Conservation (phyloP, 2,329 filamentous ascomycete genomes). For the Rhynchosporium graminicola region DNA sequence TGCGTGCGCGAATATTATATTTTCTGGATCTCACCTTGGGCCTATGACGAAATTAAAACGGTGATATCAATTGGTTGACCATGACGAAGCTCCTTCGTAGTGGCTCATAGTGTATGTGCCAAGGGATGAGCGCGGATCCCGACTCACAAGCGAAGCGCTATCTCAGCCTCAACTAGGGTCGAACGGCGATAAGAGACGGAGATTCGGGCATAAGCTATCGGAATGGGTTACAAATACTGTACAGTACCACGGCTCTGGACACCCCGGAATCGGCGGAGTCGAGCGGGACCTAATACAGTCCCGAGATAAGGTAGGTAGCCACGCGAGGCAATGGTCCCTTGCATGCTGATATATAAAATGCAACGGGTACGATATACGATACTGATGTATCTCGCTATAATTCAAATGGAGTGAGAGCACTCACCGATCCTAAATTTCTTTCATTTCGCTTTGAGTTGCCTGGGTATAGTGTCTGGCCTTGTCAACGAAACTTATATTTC, state of each 20-base stretch:
- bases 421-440: too few relatives aligned
- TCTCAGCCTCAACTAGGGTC: constrained; percentile 2
- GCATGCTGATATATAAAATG: too few relatives aligned
- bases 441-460: too few relatives aligned
- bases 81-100: constrained; percentile 7
- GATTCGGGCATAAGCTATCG: background rate
- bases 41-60: background rate
- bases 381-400: too few relatives aligned
- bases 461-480: too few relatives aligned
- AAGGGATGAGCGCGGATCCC: background rate
- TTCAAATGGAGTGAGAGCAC: too few relatives aligned
- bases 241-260: background rate
- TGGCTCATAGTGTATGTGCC: constrained; percentile 5
- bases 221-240: background rate
- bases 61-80: background rate
- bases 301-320: too few relatives aligned
- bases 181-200: constrained; percentile 1
- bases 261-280: too few relatives aligned
- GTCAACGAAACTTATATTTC: too few relatives aligned
- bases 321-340: too few relatives aligned
- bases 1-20: background rate
- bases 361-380: too few relatives aligned
- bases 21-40: background rate
- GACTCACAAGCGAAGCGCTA: constrained; percentile 5
- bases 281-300: too few relatives aligned